These are phyloP conservation scores for Endothia cerciana DNA, from an alignment of 2,329 filamentous ascomycete genomes.

Conservation along the genomic window DNA sequence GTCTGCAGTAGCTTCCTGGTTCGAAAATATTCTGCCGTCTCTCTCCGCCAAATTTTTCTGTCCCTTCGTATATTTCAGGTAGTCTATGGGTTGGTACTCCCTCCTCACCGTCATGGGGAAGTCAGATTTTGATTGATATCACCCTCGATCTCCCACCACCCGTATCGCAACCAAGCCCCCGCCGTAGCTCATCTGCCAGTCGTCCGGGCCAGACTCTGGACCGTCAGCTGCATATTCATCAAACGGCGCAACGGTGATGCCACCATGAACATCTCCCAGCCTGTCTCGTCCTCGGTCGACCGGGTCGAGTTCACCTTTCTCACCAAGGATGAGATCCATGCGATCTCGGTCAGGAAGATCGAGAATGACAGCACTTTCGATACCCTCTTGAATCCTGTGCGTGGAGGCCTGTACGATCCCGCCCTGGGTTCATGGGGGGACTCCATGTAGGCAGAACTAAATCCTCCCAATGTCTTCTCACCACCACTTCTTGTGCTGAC, in stretches of 20 bases:
- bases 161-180: background rate
- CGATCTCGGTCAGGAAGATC: constrained; percentile 91
- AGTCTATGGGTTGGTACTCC: background rate
- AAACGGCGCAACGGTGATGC: constrained; percentile 16
- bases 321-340: constrained; percentile 78
- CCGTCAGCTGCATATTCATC: background rate
- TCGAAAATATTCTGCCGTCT: constrained; percentile 11
- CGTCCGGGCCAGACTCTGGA: background rate
- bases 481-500: background rate
- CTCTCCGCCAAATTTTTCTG: constrained; percentile 27
- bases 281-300: constrained; percentile 80
- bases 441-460: constrained; percentile 64
- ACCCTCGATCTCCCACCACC: background rate
- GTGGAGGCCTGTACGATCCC: constrained; percentile 89
- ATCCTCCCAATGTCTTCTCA: background rate
- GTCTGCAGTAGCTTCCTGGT: background rate
- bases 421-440: constrained; percentile 90
- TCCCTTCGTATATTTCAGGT: background rate
- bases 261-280: constrained; percentile 74
- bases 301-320: constrained; percentile 91
- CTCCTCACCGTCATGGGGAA: constrained; percentile 3
- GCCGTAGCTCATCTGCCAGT: background rate
- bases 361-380: constrained; percentile 95
- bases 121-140: constrained; percentile 20
- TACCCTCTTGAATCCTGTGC: constrained; percentile 83